Conservation (phyloP, 179 eudicot species). For the Gypsophila paniculata region DNA sequence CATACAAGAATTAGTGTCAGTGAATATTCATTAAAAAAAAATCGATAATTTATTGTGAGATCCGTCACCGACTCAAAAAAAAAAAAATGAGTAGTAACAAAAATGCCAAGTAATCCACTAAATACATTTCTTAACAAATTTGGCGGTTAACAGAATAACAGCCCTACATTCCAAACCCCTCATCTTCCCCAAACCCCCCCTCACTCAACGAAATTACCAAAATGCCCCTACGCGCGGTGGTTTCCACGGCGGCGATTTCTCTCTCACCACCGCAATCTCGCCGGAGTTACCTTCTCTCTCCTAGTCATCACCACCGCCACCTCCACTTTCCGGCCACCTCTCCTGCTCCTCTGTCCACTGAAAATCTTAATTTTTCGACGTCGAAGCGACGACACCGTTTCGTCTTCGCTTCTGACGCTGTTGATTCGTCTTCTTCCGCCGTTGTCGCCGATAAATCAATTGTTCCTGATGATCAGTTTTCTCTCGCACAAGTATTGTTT, state of each 20-base stretch:
- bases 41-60: no score
- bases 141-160: constrained; percentile 27
- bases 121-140: not conserved
- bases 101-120: constrained; percentile 22
- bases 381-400: constrained; percentile 25
- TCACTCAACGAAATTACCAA: constrained; percentile 8
- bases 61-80: no score
- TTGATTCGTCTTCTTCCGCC: constrained; percentile 40
- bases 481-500: constrained; percentile 55
- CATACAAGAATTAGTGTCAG: no score
- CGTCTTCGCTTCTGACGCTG: constrained; percentile 17
- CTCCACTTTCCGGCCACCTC: constrained; percentile 16
- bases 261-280: not conserved
- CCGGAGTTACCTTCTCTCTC: constrained; percentile 23
- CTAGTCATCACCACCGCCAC: constrained; percentile 21
- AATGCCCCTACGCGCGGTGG: constrained; percentile 19
- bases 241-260: not conserved
- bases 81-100: constrained; percentile 13
- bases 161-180: constrained; percentile 17
- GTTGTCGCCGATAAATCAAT: constrained; percentile 41
- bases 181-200: constrained; percentile 1
- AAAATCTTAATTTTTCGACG: constrained; percentile 1
- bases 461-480: constrained; percentile 60
- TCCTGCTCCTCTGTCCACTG: constrained; percentile 10
- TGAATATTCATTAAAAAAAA: no score